phyloP scores from a whole-genome alignment of 345 rosid genomes.

The Raphanus sativus region DNA sequence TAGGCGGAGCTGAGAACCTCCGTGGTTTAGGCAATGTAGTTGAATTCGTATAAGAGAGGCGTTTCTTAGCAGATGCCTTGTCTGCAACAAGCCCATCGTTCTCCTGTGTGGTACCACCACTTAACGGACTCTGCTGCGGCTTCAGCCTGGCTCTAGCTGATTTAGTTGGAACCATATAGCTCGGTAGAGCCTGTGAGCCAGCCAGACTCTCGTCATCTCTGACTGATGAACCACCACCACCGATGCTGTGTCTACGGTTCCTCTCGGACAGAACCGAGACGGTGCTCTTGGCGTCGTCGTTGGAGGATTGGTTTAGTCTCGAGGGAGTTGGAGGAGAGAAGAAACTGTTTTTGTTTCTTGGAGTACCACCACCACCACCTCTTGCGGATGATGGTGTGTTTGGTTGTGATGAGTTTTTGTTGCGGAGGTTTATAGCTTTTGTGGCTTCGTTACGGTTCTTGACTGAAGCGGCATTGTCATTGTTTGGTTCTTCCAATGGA shows the following conservation, averaged over 20 bases:
- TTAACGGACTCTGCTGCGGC: slow-evolving; percentile 51
- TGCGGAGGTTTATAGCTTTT: too few relatives aligned
- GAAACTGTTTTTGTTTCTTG: slow-evolving; percentile 46
- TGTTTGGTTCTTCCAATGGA: slow-evolving; percentile 67
- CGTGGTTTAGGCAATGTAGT: slow-evolving; percentile 58
- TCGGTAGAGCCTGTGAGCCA: slow-evolving; percentile 60
- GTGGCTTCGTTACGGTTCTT: slow-evolving; percentile 45
- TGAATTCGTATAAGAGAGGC: slow-evolving; percentile 76
- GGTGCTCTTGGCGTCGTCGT: slow-evolving; percentile 76
- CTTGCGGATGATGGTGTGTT: slow-evolving; percentile 57
- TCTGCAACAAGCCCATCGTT: slow-evolving; percentile 38
- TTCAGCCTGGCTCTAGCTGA: slow-evolving; percentile 83
- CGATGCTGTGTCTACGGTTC: slow-evolving; percentile 71
- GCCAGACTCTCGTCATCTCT: slow-evolving; percentile 79
- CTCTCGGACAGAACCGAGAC: slow-evolving; percentile 59
- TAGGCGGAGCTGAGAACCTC: slow-evolving; percentile 79
- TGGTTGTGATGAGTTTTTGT: slow-evolving; percentile 51
- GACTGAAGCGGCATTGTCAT: slow-evolving; percentile 47
- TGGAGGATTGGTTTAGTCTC: slow-evolving; percentile 47
- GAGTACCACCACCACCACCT: slow-evolving; percentile 44
- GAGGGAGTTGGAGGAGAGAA: slow-evolving; percentile 64
- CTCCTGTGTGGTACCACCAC: slow-evolving; percentile 36
- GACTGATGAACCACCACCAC: slow-evolving; percentile 43
- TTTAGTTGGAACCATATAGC: slow-evolving; percentile 89
- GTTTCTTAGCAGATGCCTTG: slow-evolving; percentile 53